Conservation (phyloP, 352 stramenopile species). For the Phytophthora rubi region DNA sequence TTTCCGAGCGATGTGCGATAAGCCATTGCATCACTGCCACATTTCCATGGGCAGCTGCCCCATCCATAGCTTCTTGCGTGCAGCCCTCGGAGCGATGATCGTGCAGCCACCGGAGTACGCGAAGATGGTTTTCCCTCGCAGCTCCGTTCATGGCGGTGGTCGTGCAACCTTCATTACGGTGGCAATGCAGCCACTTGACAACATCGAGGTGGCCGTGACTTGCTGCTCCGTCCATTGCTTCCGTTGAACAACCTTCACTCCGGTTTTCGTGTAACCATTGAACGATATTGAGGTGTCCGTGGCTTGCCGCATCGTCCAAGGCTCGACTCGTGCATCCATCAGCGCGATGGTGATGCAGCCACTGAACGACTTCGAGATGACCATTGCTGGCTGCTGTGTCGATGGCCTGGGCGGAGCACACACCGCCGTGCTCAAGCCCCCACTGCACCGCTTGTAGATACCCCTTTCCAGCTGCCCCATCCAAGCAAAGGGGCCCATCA, state of each 20-base stretch:
- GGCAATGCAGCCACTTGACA: slow-evolving; percentile 37
- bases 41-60: slow-evolving; percentile 14
- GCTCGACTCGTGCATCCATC: slow-evolving; percentile 29
- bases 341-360: slow-evolving; percentile 27
- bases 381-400: slow-evolving; percentile 31
- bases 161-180: slow-evolving; percentile 41
- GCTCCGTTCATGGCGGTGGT: slow-evolving; percentile 39
- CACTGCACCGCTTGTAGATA: slow-evolving; percentile 31
- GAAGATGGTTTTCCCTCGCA: slow-evolving; percentile 19
- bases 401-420: slow-evolving; percentile 27
- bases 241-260: slow-evolving; percentile 23
- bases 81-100: slow-evolving; percentile 27
- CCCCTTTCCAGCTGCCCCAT: slow-evolving; percentile 27
- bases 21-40: slow-evolving; percentile 36
- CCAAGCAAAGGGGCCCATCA: slow-evolving; percentile 18
- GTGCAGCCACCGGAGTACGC: slow-evolving; percentile 36
- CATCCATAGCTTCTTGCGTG: slow-evolving; percentile 22
- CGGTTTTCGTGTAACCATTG: slow-evolving; percentile 28
- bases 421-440: slow-evolving; percentile 25
- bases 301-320: slow-evolving; percentile 21
- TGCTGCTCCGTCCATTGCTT: slow-evolving; percentile 44
- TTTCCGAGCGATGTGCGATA: slow-evolving; percentile 20
- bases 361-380: slow-evolving; percentile 31
- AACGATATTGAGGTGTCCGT: slow-evolving; percentile 31
- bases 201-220: slow-evolving; percentile 39